Conservation (phyloP, 192 early-diverging fungal genomes). For the Backusella mclennaniae region DNA sequence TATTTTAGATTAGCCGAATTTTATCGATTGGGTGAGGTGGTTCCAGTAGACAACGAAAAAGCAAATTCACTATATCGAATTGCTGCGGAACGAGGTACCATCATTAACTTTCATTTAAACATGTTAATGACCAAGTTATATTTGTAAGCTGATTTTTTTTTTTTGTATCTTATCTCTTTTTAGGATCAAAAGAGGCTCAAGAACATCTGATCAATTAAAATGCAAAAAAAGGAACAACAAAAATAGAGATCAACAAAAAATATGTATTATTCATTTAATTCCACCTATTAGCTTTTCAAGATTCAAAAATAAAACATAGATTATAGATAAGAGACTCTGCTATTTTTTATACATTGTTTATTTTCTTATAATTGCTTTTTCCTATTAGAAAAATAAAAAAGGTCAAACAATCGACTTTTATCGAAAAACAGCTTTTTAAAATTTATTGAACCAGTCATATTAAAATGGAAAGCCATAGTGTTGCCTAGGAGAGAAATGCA, state of each 20-base stretch:
- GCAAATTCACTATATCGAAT: conserved; percentile 23
- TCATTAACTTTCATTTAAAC: neutral
- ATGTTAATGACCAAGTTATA: neutral
- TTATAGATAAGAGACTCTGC: neutral
- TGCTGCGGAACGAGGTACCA: conserved; percentile 28
- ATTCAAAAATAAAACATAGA: neutral
- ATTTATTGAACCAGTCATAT: neutral
- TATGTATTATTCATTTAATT: neutral
- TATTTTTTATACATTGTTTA: neutral
- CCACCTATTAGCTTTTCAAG: neutral
- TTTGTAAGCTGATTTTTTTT: neutral
- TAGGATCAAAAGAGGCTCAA: conserved; percentile 27
- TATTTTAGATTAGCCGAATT: conserved; percentile 28
- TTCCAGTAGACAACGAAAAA: conserved; percentile 16
- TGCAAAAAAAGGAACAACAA: neutral
- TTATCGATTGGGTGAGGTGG: conserved; percentile 21
- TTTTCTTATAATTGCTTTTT: neutral
- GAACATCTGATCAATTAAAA: conserved; percentile 4
- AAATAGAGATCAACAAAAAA: neutral
- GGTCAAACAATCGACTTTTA: neutral
- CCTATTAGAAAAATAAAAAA: neutral
- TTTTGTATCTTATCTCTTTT: neutral
- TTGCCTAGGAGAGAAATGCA: neutral
- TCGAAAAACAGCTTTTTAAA: neutral
- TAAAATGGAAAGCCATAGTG: neutral